These are phyloP conservation scores for Heimioporus sp. DNA, from an alignment of 768 basidiomycete species.

Conservation along the genomic window DNA sequence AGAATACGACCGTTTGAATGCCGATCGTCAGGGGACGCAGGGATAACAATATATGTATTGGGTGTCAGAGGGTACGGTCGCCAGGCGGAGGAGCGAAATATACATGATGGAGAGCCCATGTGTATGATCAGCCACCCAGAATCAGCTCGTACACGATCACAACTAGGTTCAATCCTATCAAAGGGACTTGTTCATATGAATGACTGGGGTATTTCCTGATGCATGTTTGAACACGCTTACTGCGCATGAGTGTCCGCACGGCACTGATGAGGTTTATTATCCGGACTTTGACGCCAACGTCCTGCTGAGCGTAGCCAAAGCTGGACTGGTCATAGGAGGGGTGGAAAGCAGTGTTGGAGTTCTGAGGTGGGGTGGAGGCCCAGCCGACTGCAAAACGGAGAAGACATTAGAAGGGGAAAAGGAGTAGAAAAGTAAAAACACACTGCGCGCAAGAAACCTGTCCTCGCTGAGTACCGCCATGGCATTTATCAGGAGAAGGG, in stretches of 20 bases:
- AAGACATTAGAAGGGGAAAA: slow-evolving; percentile 13
- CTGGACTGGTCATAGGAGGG: slow-evolving; percentile 68
- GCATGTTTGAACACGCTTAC: slow-evolving; percentile 53
- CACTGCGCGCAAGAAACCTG: slow-evolving; percentile 90
- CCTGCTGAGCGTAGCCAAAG: slow-evolving; percentile 51
- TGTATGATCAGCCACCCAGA: slow-evolving; percentile 47
- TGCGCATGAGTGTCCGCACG: slow-evolving; percentile 94
- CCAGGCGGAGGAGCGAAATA: slow-evolving; percentile 13
- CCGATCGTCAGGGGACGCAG: slow-evolving; percentile 20
- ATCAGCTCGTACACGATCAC: slow-evolving; percentile 86
- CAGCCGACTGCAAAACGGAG: slow-evolving; percentile 69
- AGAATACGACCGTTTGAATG: slow-evolving; percentile 68
- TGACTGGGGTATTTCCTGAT: slow-evolving; percentile 6
- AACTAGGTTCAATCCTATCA: slow-evolving; percentile 84
- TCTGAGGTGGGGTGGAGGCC: slow-evolving; percentile 67
- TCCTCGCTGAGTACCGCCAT: slow-evolving; percentile 96
- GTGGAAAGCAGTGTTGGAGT: slow-evolving; percentile 54
- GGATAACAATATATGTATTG: slow-evolving; percentile 3
- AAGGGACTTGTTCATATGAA: slow-evolving; percentile 64
- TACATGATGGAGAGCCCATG: slow-evolving; percentile 16
- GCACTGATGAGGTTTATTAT: slow-evolving; percentile 92
- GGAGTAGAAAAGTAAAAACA: slow-evolving; percentile 30
- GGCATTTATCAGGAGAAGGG: slow-evolving; percentile 88
- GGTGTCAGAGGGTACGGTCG: slow-evolving; percentile 3
- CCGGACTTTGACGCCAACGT: slow-evolving; percentile 77